Evolutionary conservation across 768 basidiomycete genomes (phyloP).

Genomic region (Cyclocybe aegerita): DNA sequence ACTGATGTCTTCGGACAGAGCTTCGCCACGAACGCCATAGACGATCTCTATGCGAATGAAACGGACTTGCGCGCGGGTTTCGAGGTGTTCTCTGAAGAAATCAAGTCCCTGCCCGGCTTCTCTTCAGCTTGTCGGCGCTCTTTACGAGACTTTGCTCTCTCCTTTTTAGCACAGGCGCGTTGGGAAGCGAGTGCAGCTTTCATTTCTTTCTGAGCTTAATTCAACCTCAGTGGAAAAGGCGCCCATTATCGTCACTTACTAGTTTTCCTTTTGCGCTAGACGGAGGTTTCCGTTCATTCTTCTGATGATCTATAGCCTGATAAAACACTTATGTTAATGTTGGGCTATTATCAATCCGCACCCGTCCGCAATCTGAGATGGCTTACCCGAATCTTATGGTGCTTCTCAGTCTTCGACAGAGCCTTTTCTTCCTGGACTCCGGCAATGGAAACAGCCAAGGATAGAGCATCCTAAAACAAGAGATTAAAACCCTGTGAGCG

Average conservation of each 20-base stretch:
- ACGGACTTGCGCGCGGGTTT: conserved; percentile 11
- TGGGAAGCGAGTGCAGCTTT: conserved; percentile 37
- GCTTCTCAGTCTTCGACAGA: conserved; percentile 36
- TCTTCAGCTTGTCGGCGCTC: conserved; percentile 2
- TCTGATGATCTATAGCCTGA: conserved; percentile 26
- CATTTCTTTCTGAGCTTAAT: conserved; percentile 36
- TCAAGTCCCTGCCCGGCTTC: neutral
- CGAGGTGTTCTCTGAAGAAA: neutral
- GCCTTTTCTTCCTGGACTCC: conserved; percentile 44
- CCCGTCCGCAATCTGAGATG: neutral
- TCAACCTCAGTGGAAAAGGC: neutral
- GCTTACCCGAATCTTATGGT: conserved; percentile 38
- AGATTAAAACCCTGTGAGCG: neutral
- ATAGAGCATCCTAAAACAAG: conserved; percentile 40
- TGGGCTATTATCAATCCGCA: neutral
- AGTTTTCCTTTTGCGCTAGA: conserved; percentile 36
- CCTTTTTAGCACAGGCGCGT: conserved; percentile 36
- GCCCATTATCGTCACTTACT: conserved; percentile 24
- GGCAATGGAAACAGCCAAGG: conserved; percentile 48
- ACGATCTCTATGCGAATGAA: conserved; percentile 9
- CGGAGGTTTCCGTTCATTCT: conserved; percentile 22
- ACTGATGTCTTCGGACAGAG: neutral
- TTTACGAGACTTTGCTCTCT: conserved; percentile 34
- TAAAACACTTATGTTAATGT: neutral
- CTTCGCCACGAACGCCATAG: too few species aligned